phyloP scores from a whole-genome alignment of 2,329 filamentous ascomycete species.

The Westerdykella ornata region DNA sequence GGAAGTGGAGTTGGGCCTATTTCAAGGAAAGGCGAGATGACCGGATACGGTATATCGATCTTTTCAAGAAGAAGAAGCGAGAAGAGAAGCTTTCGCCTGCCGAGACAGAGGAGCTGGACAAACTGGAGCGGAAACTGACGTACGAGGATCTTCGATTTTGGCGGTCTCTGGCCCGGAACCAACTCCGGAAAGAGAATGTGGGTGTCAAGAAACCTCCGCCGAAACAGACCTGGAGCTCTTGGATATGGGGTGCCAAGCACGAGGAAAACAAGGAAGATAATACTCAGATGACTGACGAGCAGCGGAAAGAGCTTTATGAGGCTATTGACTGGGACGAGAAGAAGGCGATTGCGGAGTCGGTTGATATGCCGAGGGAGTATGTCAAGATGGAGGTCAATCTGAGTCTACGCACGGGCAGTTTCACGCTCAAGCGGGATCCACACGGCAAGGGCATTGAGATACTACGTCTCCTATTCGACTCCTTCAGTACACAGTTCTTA shows the following conservation, averaged over 20 bases:
- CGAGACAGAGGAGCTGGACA: conserved; percentile 66
- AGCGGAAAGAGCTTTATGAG: conserved; percentile 92
- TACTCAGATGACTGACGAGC: conserved; percentile 86
- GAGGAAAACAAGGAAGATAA: conserved; percentile 64
- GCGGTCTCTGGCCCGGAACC: conserved; percentile 87
- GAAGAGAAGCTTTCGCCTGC: conserved; percentile 60
- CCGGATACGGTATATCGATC: conserved; percentile 76
- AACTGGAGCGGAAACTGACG: conserved; percentile 76
- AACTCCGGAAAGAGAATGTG: conserved; percentile 90
- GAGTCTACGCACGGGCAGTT: conserved; percentile 90
- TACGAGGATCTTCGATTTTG: conserved; percentile 98
- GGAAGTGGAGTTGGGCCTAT: conserved; percentile 91
- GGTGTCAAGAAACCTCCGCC: conserved; percentile 70
- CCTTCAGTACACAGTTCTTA: conserved; percentile 83
- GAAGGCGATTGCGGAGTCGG: conserved; percentile 74
- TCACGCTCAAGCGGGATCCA: conserved; percentile 81
- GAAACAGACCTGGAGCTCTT: conserved; percentile 82
- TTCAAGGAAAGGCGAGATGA: conserved; percentile 90
- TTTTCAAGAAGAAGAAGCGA: conserved; percentile 88
- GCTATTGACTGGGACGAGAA: conserved; percentile 99
- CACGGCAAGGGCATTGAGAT: conserved; percentile 74
- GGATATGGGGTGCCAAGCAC: conserved; percentile 72
- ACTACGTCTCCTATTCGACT: conserved; percentile 86
- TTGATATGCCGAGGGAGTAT: conserved; percentile 85
- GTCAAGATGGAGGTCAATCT: conserved; percentile 90